Conservation (phyloP, 306 rosid species). For the Fagus crenata region DNA sequence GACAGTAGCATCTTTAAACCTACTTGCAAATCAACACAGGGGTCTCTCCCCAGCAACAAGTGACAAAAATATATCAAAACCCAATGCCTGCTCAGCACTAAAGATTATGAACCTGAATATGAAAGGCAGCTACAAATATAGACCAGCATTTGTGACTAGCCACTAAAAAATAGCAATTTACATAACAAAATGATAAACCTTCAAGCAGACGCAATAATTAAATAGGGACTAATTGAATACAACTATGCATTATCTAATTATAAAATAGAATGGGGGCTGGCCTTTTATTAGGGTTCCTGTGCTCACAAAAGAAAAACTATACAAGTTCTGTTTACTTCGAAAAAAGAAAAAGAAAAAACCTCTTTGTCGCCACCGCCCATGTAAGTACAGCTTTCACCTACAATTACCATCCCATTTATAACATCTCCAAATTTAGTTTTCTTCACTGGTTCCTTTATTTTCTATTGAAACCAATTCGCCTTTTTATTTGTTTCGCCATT, state of each 20-base stretch:
- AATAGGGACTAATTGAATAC: not conserved
- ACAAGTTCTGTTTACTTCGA: slow-evolving; percentile 31
- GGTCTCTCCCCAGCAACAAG: too few species aligned
- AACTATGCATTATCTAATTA: slow-evolving; percentile 3
- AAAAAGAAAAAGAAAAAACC: slow-evolving; percentile 29
- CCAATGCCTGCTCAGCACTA: too few species aligned
- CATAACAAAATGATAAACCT: not conserved
- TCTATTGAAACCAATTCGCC: slow-evolving; percentile 21
- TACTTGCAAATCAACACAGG: too few species aligned
- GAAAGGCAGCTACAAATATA: too few species aligned
- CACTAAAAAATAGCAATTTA: not conserved
- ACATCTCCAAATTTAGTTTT: slow-evolving; percentile 12
- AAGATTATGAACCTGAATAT: too few species aligned
- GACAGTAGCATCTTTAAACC: too few species aligned
- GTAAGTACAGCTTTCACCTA: slow-evolving; percentile 38
- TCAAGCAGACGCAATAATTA: not conserved
- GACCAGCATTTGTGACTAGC: not conserved
- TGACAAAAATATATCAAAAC: too few species aligned
- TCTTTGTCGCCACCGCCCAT: slow-evolving; percentile 25
- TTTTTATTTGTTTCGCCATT: slow-evolving; percentile 35
- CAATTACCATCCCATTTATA: slow-evolving; percentile 21
- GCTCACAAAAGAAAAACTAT: slow-evolving; percentile 31
- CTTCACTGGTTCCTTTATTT: slow-evolving; percentile 30
- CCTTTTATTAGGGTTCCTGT: slow-evolving; percentile 24
- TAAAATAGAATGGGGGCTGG: not conserved